These are phyloP conservation scores for Microbotryum intermedium DNA, from an alignment of 1,284 basidiomycete genomes.

Conservation along the genomic window DNA sequence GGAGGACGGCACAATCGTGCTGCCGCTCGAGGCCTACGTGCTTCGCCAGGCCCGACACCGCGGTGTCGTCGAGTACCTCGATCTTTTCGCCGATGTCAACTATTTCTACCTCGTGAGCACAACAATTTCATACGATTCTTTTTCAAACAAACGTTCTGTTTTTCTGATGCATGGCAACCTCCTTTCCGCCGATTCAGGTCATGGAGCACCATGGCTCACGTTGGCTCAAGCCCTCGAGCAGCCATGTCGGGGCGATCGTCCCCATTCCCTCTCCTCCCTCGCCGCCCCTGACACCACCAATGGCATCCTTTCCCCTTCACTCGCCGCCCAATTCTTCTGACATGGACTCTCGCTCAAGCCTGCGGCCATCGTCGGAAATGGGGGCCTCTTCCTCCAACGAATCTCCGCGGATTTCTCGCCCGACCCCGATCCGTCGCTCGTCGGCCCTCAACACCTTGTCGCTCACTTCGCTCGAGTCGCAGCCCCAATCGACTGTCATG, in stretches of 20 bases:
- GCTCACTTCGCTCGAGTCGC: no score
- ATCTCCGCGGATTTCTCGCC: background rate
- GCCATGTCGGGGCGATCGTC: no score
- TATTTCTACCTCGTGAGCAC: slow-evolving; percentile 41
- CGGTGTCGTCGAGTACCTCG: slow-evolving; percentile 69
- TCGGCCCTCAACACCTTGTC: no score
- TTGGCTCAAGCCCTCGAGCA: slow-evolving; percentile 46
- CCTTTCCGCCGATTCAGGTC: slow-evolving; percentile 41
- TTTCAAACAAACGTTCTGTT: background rate
- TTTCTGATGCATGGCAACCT: background rate
- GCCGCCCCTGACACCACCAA: slow-evolving; percentile 1
- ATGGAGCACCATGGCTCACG: slow-evolving; percentile 84
- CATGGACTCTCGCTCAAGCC: no score
- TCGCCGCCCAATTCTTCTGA: background rate
- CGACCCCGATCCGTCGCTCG: background rate
- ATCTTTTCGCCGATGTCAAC: slow-evolving; percentile 66
- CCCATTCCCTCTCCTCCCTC: slow-evolving; percentile 7
- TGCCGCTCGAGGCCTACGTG: slow-evolving; percentile 76
- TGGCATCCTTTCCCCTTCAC: background rate
- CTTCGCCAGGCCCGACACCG: slow-evolving; percentile 64
- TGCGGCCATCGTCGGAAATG: no score
- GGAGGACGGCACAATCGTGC: slow-evolving; percentile 32
- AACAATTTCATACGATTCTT: background rate
- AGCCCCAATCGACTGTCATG: background rate
- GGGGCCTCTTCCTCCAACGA: no score